Percentiles rank a stretch among this genome's conserved stretches.
These are phyloP conservation scores for Monilinia fructigena DNA, from an alignment of 2,329 filamentous ascomycete species.

Conservation along the genomic window DNA sequence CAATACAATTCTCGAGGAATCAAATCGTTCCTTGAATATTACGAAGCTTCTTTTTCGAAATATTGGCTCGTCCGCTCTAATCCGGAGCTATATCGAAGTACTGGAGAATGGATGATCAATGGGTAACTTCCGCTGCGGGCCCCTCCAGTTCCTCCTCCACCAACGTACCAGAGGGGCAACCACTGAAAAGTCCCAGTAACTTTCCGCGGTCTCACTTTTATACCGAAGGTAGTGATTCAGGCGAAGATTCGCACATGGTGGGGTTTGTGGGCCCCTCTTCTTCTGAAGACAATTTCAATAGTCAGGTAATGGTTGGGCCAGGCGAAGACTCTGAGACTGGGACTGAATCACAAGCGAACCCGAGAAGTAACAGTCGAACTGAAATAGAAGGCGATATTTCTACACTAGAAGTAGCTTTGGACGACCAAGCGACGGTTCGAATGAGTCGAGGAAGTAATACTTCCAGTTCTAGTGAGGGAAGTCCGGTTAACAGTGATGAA, in stretches of 20 bases:
- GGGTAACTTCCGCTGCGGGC: conserved; percentile 5
- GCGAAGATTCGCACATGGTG: conserved; percentile 22
- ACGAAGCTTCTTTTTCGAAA: not conserved
- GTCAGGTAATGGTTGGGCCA: conserved; percentile 17
- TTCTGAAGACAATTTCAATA: conserved; percentile 24
- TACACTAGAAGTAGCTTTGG: conserved; percentile 6
- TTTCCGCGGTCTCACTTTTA: conserved; percentile 23
- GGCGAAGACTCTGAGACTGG: conserved; percentile 16
- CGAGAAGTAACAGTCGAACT: not conserved
- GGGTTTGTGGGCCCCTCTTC: conserved; percentile 21
- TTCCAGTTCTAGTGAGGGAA: conserved; percentile 5
- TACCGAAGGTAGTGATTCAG: conserved; percentile 20
- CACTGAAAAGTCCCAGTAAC: conserved; percentile 17
- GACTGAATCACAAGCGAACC: conserved; percentile 1
- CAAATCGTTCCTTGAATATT: not conserved
- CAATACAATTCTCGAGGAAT: conserved; percentile 4
- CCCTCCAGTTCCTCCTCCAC: conserved; percentile 7
- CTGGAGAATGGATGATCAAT: conserved; percentile 14
- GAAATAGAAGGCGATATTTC: conserved; percentile 8
- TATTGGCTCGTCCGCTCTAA: not conserved
- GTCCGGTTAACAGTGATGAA: not conserved
- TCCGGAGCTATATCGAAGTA: not conserved
- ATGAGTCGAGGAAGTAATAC: conserved; percentile 17
- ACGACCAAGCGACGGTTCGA: conserved; percentile 21
- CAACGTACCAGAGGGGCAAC: conserved; percentile 2